Base-by-base conservation (phyloP, 768 basidiomycete species). In the Rubroboletus satanas region DNA sequence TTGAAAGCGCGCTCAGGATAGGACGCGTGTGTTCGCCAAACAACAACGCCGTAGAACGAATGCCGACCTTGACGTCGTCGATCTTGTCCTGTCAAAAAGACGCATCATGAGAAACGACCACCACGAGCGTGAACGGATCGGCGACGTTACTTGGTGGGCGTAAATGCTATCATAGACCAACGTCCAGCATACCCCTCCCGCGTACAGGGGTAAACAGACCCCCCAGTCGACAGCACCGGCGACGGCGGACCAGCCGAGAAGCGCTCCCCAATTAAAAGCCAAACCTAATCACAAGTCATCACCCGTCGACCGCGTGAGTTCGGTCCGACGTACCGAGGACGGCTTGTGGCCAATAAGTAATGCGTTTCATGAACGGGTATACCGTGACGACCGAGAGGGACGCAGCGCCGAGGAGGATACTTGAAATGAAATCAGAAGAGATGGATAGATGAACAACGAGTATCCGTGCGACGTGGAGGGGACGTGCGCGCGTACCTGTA, bases 111-210 rank as follows among this genome's bases (percentile, higher is more conserved):
- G 41, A 45, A 3, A 26, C 29, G 28, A 31, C 1, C 31, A 11
- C 21, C 1, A 6, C 4, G 21, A 7, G 29, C n/a, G n/a, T 10
- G 26, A 4, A 26, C 26, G 26, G 3, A 26, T 26, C 26, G 26
- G 26, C 1, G 17, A 43, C 73, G 26, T 31, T 57, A 90, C 93
- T 76, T 98, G 96, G 70, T 99, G 97, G 3, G 97, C 97, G 65
- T 98, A 98, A 61, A 98, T 93, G 46, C 88, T 96, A 63, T 99
- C 97, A 67, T 98, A 99, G 2, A 97, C 90, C 42, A 99, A 80
- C 46, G 95, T 95, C 94, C 95, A 98, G 63, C 84, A 84, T 28
- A 94, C 74, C 23, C 92, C 90, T 8, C 95, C 93, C 1, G 87
- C 85, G 65, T 98, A 98, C 12, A 99, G 79, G 3, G 97, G 93